A percentile compares a stretch with the other conserved stretches of the same genome.
These are phyloP conservation scores for Moesziomyces sp. DNA, from an alignment of 1,284 basidiomycete genomes.

Conservation along the genomic window DNA sequence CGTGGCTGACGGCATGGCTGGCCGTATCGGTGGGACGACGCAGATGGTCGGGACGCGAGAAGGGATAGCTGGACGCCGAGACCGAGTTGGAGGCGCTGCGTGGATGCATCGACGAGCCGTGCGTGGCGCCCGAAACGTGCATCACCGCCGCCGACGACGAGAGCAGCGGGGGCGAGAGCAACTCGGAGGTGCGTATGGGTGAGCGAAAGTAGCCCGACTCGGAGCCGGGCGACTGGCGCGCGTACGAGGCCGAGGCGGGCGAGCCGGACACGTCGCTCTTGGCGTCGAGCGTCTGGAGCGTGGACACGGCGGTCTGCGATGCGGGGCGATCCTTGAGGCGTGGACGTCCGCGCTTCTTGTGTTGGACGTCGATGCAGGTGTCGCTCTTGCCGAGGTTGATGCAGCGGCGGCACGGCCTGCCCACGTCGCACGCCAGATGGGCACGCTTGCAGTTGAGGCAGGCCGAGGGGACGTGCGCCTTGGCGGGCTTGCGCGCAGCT, in stretches of 20 bases:
- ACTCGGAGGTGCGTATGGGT: slow-evolving; percentile 19
- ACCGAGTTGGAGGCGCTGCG: slow-evolving; percentile 48
- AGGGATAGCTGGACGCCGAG: slow-evolving; percentile 49
- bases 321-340: slow-evolving; percentile 51
- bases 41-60: slow-evolving; percentile 41
- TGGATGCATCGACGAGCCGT: slow-evolving; percentile 22
- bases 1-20: slow-evolving; percentile 8
- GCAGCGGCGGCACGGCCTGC: slow-evolving; percentile 56
- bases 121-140: slow-evolving; percentile 31
- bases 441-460: slow-evolving; percentile 61
- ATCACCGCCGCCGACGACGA: slow-evolving; percentile 25
- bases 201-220: slow-evolving; percentile 42
- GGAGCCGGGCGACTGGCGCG: slow-evolving; percentile 35
- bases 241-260: slow-evolving; percentile 32
- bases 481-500: slow-evolving; percentile 46
- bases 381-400: slow-evolving; percentile 58
- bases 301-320: slow-evolving; percentile 27
- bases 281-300: slow-evolving; percentile 26
- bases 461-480: slow-evolving; percentile 54
- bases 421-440: slow-evolving; percentile 58
- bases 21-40: slow-evolving; percentile 17
- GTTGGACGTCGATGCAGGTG: slow-evolving; percentile 60
- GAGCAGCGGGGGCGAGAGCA: slow-evolving; percentile 28
- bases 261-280: slow-evolving; percentile 32
- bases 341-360: slow-evolving; percentile 60